phyloP scores from a whole-genome alignment of 2,329 filamentous ascomycete species.

The Malbranchea cinnamomea region DNA sequence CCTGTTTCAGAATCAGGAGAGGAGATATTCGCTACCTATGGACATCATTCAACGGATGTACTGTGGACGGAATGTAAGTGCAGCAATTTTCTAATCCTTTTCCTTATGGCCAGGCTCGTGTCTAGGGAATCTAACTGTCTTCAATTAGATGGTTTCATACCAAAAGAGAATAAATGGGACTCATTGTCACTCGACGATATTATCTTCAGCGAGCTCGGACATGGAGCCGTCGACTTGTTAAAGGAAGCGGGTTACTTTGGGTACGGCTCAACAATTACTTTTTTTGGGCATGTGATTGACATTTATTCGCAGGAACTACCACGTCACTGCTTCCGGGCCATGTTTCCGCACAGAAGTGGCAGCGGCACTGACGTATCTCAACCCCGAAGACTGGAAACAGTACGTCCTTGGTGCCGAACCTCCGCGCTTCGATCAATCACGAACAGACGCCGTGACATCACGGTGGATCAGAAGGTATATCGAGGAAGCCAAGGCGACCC shows the following conservation, averaged over 20 bases:
- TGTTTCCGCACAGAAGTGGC: constrained; percentile 31
- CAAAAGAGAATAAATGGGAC: constrained; percentile 26
- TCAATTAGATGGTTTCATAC: constrained; percentile 27
- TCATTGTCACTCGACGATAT: constrained; percentile 28
- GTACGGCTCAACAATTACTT: constrained; percentile 16
- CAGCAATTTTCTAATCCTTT: neutral
- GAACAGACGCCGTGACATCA: constrained; percentile 20
- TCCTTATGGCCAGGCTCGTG: too few relatives aligned
- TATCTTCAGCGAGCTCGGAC: constrained; percentile 19
- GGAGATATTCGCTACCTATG: constrained; percentile 31
- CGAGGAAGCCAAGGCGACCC: constrained; percentile 18
- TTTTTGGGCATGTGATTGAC: too few relatives aligned
- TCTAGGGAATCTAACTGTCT: too few relatives aligned
- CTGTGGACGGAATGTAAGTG: constrained; percentile 28
- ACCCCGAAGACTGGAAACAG: constrained; percentile 23
- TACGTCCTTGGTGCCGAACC: constrained; percentile 24
- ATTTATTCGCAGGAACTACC: constrained; percentile 27
- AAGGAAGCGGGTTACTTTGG: constrained; percentile 25
- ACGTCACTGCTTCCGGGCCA: constrained; percentile 21
- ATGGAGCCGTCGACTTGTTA: constrained; percentile 19
- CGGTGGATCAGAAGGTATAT: constrained; percentile 22
- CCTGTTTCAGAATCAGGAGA: constrained; percentile 21
- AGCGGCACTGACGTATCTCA: constrained; percentile 26
- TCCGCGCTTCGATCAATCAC: constrained; percentile 16
- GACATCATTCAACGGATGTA: constrained; percentile 29